These are phyloP conservation scores for Henckelia pumila DNA, from an alignment of 257 asterid genomes.

Conservation along the genomic window DNA sequence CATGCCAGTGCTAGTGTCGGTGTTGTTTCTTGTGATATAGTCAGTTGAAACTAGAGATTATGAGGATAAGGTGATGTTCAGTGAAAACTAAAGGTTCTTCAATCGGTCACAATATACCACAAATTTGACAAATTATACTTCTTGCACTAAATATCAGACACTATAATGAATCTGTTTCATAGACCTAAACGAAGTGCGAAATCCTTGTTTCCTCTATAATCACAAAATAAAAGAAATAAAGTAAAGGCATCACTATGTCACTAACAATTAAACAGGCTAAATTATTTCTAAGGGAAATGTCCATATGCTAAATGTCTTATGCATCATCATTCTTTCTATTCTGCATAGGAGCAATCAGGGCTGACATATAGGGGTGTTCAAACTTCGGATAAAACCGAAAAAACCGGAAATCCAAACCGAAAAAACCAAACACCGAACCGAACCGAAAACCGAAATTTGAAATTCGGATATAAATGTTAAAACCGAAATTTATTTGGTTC, in stretches of 20 bases:
- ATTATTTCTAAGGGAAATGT: not conserved
- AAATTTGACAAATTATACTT: too few relatives aligned
- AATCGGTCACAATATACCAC: not conserved
- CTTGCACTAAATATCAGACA: too few relatives aligned
- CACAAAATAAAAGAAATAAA: not conserved
- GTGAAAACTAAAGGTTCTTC: not conserved
- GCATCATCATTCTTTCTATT: not conserved
- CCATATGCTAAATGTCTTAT: not conserved
- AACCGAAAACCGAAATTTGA: too few relatives aligned
- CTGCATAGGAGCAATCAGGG: not conserved
- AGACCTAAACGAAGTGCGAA: not conserved
- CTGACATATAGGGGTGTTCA: too few relatives aligned
- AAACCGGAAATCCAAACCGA: too few relatives aligned
- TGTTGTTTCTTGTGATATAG: not conserved
- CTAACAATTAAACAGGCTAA: not conserved
- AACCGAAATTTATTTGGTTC: too few relatives aligned
- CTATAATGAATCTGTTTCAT: not conserved
- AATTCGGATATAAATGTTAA: too few relatives aligned
- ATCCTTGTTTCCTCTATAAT: not conserved
- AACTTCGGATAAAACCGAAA: too few relatives aligned
- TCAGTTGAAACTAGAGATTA: not conserved
- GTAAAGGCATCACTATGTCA: not conserved
- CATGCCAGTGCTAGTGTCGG: not conserved
- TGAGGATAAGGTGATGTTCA: not conserved
- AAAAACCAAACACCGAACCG: too few relatives aligned